Evolutionary conservation across 169 alveolate species (phyloP), one percentile per base, ranked within the genome.

Genomic region (Neospora caninum): DNA sequence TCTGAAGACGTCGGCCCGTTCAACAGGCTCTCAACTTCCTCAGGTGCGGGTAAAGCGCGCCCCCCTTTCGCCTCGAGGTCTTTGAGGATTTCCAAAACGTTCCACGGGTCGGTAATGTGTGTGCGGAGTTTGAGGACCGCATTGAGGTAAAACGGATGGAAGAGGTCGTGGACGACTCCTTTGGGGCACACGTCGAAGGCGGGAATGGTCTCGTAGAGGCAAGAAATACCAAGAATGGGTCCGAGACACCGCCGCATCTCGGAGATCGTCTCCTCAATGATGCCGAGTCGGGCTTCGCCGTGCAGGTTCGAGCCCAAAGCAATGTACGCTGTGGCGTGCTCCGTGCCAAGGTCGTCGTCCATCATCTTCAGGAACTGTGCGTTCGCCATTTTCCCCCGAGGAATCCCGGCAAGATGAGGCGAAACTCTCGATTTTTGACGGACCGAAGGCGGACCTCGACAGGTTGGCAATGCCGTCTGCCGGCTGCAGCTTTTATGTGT

Each of bases 251-350:
- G 49, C 82, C 67, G 69, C 31, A 93, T 9, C 41, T 67, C 49
- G 83, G n/a, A 0, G 38, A 94, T 80, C 31, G 96, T 94, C 70
- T 70, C 41, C 49, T 86, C 94, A 7, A 94, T 89, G 78, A n/a
- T 89, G 53, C 49, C 88, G 0, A 91, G 88, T 0, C 96, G 92
- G 54, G 13, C 39, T 4, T 9, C 41, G 0, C 93, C 89, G 20
- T 91, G 93, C 49, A 91, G 39, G 54, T 94, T 94, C n/a, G 93
- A 58, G 27, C 96, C 96, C 82, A 94, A 42, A 45, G 93, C 82
- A 27, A 94, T 91, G 86, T 87, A 93, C 0, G 95, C 95, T 9
- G 89, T 82, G 25, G 69, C 89, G 34, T n/a, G 0, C 25, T 73
- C 84, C 25, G 10, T n/a, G 45, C 36, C 80, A 29, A 6, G 31